Percentiles rank a stretch among this genome's conserved stretches.
Conservation (phyloP, 2,329 filamentous ascomycete genomes). For the Cladosporium velox region DNA sequence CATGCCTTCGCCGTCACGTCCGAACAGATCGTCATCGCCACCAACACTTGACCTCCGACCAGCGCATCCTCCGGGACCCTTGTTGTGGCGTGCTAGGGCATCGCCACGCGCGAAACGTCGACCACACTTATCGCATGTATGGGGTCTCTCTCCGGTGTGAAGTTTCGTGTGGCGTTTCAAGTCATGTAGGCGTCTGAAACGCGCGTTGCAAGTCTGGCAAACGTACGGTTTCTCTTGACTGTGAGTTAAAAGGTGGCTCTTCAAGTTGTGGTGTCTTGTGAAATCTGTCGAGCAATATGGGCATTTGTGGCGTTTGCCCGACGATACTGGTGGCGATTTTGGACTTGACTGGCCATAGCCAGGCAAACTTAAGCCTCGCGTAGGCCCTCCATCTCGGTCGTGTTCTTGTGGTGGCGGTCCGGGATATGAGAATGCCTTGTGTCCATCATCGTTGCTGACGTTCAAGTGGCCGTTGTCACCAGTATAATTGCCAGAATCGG, state of each 20-base stretch:
- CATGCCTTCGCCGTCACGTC: conserved; percentile 57
- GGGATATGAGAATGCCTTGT: conserved; percentile 65
- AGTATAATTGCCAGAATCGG: conserved; percentile 40
- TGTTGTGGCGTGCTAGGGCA: conserved; percentile 90
- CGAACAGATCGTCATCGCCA: conserved; percentile 68
- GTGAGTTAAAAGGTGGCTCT: conserved; percentile 94
- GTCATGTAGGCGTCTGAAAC: conserved; percentile 90
- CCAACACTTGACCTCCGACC: conserved; percentile 85
- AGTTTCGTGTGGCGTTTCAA: conserved; percentile 95
- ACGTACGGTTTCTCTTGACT: conserved; percentile 98
- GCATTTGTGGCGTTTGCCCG: conserved; percentile 90
- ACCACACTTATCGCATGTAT: conserved; percentile 92
- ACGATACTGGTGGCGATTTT: conserved; percentile 65
- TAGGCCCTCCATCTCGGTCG: conserved; percentile 50
- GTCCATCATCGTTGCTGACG: conserved; percentile 37
- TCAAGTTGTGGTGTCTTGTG: conserved; percentile 94
- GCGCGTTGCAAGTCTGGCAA: conserved; percentile 88
- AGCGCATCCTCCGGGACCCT: conserved; percentile 92
- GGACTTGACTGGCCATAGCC: conserved; percentile 59
- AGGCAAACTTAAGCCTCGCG: conserved; percentile 60
- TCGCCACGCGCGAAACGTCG: conserved; percentile 94
- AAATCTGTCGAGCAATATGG: conserved; percentile 97
- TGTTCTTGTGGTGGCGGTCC: conserved; percentile 55
- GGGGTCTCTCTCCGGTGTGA: conserved; percentile 92
- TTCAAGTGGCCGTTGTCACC: conserved; percentile 28